These are phyloP conservation scores for Ceratobasidium sp. DNA, from an alignment of 1,284 basidiomycete species.

Conservation along the genomic window DNA sequence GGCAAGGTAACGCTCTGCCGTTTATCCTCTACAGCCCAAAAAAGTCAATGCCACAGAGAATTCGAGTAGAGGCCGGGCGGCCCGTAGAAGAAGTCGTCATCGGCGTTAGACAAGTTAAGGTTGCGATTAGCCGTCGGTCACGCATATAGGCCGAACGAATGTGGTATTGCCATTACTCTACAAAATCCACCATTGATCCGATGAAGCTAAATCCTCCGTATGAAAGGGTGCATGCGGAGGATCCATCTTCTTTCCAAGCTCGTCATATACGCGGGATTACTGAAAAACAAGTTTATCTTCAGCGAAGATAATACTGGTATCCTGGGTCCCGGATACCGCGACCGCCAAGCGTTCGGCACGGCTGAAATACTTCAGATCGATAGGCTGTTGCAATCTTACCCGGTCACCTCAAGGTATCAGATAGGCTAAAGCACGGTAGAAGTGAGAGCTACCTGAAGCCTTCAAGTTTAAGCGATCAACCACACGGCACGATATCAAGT, in stretches of 20 bases:
- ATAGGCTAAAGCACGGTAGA: no score
- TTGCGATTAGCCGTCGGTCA: neutral
- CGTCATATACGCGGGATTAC: neutral
- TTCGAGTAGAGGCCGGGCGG: neutral
- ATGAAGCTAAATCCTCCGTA: neutral
- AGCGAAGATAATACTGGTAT: neutral
- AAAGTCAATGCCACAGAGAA: neutral
- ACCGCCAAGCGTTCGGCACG: no score
- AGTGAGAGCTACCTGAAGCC: no score
- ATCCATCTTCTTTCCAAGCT: neutral
- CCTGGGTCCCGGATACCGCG: neutral
- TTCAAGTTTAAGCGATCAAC: no score
- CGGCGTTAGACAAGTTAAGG: neutral
- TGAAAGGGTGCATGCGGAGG: neutral
- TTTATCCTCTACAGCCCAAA: neutral
- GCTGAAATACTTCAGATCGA: no score
- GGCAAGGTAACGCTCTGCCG: neutral
- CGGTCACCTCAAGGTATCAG: no score
- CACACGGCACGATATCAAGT: no score
- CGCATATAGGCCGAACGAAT: neutral
- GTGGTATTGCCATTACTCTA: neutral
- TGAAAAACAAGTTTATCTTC: neutral
- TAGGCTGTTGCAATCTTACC: no score
- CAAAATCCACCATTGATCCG: neutral
- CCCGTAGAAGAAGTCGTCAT: neutral